These are phyloP conservation scores for Coniella lustricola DNA, from an alignment of 2,329 filamentous ascomycete genomes.

Conservation along the genomic window DNA sequence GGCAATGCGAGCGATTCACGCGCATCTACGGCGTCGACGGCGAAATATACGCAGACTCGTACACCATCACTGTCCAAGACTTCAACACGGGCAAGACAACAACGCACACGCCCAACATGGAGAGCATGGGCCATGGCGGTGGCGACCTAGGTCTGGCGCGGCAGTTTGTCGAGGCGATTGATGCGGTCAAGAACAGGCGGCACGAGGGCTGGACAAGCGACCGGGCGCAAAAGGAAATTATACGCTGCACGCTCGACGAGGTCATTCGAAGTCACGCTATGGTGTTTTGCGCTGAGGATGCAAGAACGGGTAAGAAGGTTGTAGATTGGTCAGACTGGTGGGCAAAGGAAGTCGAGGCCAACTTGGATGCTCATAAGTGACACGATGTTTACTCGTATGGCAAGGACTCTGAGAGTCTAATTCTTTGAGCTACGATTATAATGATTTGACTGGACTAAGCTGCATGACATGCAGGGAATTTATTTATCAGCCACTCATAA, in stretches of 20 bases:
- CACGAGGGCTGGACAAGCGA: conserved; percentile 58
- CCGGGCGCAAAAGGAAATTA: conserved; percentile 64
- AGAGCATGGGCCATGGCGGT: conserved; percentile 60
- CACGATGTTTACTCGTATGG: background rate
- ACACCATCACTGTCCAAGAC: conserved; percentile 66
- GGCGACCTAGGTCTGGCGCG: conserved; percentile 73
- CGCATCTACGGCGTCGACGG: conserved; percentile 80
- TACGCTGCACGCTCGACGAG: conserved; percentile 83
- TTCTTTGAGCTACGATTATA: too few species aligned
- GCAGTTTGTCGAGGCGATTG: conserved; percentile 77
- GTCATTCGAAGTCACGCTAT: conserved; percentile 82
- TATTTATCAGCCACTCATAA: too few species aligned
- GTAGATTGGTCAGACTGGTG: conserved; percentile 76
- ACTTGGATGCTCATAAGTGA: conserved; percentile 9
- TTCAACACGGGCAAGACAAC: conserved; percentile 54
- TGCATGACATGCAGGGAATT: too few species aligned
- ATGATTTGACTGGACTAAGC: too few species aligned
- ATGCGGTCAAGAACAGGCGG: conserved; percentile 69
- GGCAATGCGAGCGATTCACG: conserved; percentile 79
- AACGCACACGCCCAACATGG: conserved; percentile 53
- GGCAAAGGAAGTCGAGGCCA: conserved; percentile 43
- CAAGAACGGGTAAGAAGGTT: conserved; percentile 61
- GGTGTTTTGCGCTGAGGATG: conserved; percentile 91
- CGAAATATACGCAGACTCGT: conserved; percentile 79
- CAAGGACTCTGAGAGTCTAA: too few species aligned